Evolutionary conservation across 2,329 filamentous ascomycete genomes (phyloP).

Genomic region (Colletotrichum horii): DNA sequence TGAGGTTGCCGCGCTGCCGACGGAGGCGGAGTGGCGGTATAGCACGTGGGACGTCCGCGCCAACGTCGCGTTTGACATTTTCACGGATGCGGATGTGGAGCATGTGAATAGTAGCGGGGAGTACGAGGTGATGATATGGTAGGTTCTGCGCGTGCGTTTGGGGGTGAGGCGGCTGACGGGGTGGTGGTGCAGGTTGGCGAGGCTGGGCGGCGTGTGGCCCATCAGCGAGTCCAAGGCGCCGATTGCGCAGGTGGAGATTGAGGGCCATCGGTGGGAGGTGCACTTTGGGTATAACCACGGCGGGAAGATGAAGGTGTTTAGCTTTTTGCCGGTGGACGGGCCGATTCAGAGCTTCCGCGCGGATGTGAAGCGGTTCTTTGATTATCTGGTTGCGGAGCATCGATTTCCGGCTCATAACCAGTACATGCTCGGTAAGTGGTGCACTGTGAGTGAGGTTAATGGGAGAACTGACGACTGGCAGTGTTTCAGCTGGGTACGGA

Average conservation of each 20-base stretch:
- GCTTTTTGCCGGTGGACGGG: constrained; percentile 40
- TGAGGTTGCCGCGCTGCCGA: constrained; percentile 38
- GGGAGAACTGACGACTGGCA: not conserved
- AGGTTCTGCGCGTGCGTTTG: not conserved
- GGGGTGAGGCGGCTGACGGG: not conserved
- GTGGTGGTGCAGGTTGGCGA: constrained; percentile 45
- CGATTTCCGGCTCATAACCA: constrained; percentile 37
- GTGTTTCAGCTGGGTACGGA: constrained; percentile 30
- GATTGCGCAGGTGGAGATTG: constrained; percentile 19
- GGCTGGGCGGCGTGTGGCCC: constrained; percentile 60
- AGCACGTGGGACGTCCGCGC: constrained; percentile 53
- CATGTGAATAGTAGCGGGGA: constrained; percentile 39
- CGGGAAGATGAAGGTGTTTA: constrained; percentile 60
- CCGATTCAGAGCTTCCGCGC: constrained; percentile 54
- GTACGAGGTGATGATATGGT: constrained; percentile 73
- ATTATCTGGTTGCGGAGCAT: constrained; percentile 50
- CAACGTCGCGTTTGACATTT: constrained; percentile 68
- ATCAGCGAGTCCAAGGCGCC: constrained; percentile 31
- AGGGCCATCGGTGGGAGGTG: constrained; percentile 51
- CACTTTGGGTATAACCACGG: constrained; percentile 56
- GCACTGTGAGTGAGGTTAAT: fast-evolving
- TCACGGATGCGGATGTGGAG: constrained; percentile 50
- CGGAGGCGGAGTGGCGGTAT: constrained; percentile 46
- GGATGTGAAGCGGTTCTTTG: constrained; percentile 59
- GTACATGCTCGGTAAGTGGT: constrained; percentile 28